Conservation (phyloP, 208 protist genomes). For the Trichomonas vaginalis region DNA sequence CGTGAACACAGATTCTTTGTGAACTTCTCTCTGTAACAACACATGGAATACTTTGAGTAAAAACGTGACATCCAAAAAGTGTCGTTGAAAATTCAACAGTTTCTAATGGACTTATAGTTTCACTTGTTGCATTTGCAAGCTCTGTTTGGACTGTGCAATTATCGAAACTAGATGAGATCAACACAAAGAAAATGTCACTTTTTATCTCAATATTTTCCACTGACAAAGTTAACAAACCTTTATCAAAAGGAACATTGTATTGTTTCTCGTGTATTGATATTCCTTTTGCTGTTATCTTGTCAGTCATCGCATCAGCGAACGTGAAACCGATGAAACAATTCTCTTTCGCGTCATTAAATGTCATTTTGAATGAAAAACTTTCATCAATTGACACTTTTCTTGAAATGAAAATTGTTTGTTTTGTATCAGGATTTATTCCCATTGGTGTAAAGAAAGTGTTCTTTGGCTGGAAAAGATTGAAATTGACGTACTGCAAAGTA, state of each 20-base stretch:
- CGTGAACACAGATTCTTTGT: neutral
- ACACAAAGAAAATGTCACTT: too few species aligned
- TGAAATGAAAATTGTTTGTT: neutral
- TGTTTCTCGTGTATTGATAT: too few species aligned
- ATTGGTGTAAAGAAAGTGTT: neutral
- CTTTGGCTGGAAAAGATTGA: neutral
- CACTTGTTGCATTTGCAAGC: too few species aligned
- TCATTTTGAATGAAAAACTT: neutral
- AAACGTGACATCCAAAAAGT: neutral
- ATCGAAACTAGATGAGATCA: too few species aligned
- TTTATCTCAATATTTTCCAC: too few species aligned
- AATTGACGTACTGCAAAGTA: neutral
- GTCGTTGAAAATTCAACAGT: neutral
- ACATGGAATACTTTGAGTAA: neutral
- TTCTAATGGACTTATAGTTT: neutral
- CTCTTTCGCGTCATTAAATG: neutral
- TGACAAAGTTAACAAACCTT: too few species aligned
- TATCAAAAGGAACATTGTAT: neutral
- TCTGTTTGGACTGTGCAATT: too few species aligned
- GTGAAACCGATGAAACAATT: neutral
- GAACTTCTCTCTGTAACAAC: neutral
- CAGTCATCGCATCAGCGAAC: neutral
- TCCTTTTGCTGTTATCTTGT: neutral
- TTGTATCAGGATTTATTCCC: neutral
- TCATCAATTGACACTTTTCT: neutral